Conservation (phyloP, 2,329 filamentous ascomycete species). For the Orbilia blumenaviensis region DNA sequence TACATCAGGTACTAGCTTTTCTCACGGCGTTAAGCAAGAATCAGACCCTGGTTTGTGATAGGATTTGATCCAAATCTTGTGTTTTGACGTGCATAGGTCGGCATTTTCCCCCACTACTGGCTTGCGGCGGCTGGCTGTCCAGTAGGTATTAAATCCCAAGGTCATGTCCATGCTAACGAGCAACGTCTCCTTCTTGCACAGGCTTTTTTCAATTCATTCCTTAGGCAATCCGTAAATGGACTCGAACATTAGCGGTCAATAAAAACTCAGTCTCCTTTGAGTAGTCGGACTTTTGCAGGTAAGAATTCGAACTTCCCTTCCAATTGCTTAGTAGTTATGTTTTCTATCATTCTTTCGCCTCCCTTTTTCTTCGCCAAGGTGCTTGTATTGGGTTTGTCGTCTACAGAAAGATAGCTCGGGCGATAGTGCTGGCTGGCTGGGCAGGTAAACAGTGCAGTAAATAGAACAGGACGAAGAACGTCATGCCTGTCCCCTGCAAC, state of each 20-base stretch:
- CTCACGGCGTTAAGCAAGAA: slow-evolving; percentile 52
- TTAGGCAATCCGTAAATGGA: slow-evolving; percentile 24
- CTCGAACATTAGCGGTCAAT: slow-evolving; percentile 20
- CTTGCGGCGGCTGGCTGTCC: not conserved
- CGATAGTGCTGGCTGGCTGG: not conserved
- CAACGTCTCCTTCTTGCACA: slow-evolving; percentile 33
- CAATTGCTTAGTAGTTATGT: not conserved
- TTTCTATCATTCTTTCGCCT: not conserved
- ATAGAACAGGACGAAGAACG: not conserved
- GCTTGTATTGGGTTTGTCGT: not conserved
- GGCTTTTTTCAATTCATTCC: slow-evolving; percentile 24
- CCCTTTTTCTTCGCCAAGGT: not conserved
- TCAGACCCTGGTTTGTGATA: slow-evolving; percentile 28
- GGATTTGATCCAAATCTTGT: slow-evolving; percentile 25
- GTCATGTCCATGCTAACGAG: slow-evolving; percentile 29
- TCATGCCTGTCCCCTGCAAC: slow-evolving; percentile 23
- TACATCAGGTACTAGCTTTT: not conserved
- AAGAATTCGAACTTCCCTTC: slow-evolving; percentile 7
- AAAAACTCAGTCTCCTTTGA: not conserved
- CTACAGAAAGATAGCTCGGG: not conserved
- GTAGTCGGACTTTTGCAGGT: slow-evolving; percentile 18
- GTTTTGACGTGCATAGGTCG: slow-evolving; percentile 48
- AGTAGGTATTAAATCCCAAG: slow-evolving; percentile 26
- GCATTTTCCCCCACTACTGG: slow-evolving; percentile 24
- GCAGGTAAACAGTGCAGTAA: not conserved